Conservation (phyloP, 2,329 filamentous ascomycete genomes). For the Fusarium veterinarium region DNA sequence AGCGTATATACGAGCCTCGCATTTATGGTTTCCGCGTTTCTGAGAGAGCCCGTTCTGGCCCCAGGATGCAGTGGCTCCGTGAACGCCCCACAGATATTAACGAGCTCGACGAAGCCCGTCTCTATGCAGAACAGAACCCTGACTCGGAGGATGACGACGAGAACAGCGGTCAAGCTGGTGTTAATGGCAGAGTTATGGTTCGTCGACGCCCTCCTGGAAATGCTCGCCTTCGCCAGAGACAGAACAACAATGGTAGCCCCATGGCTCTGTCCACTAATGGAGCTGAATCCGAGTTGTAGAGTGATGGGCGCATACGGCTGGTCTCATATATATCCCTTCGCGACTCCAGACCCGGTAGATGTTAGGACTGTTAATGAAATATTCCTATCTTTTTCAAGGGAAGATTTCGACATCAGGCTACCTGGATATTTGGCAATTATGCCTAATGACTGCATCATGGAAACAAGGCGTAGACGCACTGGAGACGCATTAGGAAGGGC, state of each 20-base stretch:
- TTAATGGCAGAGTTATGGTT: conserved; percentile 55
- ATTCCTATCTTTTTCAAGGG: background rate
- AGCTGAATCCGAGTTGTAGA: conserved; percentile 66
- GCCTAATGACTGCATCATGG: background rate
- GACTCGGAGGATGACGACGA: conserved; percentile 71
- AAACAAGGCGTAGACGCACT: conserved; percentile 13
- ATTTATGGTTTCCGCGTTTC: conserved; percentile 98
- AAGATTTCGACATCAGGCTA: background rate
- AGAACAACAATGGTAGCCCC: conserved; percentile 65
- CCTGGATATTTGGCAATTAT: conserved; percentile 18
- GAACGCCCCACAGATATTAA: conserved; percentile 82
- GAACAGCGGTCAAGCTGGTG: conserved; percentile 55
- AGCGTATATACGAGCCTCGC: conserved; percentile 90
- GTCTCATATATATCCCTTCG: background rate
- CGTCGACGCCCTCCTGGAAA: conserved; percentile 59
- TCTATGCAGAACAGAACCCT: conserved; percentile 63
- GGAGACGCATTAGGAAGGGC: conserved; percentile 16
- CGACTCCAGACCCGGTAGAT: background rate
- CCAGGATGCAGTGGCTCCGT: conserved; percentile 96
- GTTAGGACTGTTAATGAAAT: background rate
- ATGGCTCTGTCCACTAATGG: conserved; percentile 68
- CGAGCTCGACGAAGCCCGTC: conserved; percentile 83
- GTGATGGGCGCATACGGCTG: conserved; percentile 11
- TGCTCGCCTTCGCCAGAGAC: conserved; percentile 56
- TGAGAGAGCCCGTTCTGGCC: conserved; percentile 88